These are phyloP conservation scores for Ceratocystis papillata DNA, from an alignment of 2,329 filamentous ascomycete species.

Conservation along the genomic window DNA sequence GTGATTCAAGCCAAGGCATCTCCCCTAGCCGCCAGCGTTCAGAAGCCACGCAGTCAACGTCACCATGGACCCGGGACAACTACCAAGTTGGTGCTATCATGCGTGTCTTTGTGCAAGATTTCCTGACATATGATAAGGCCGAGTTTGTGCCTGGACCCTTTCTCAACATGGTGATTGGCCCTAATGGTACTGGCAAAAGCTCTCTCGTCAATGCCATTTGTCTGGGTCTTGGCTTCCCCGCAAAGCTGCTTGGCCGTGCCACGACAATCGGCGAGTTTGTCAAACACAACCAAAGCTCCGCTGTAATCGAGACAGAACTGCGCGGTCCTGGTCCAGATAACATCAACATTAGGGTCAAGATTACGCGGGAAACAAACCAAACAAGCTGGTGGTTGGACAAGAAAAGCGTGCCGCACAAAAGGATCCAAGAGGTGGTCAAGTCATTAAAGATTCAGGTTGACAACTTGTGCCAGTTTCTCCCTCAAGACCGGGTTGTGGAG, in stretches of 20 bases:
- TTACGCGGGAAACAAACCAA: constrained; percentile 72
- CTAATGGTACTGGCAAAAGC: constrained; percentile 97
- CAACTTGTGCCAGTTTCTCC: constrained; percentile 93
- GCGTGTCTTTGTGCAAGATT: constrained; percentile 73
- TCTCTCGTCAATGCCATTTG: constrained; percentile 96
- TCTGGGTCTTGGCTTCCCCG: constrained; percentile 74
- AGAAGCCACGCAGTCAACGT: not conserved
- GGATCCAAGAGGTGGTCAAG: constrained; percentile 55
- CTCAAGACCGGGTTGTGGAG: constrained; percentile 89
- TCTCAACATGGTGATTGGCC: constrained; percentile 96
- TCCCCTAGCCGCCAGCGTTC: constrained; percentile 22
- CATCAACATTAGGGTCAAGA: constrained; percentile 61
- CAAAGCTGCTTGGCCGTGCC: constrained; percentile 73
- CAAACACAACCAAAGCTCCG: constrained; percentile 71
- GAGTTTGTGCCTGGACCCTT: constrained; percentile 87
- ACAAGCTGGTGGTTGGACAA: constrained; percentile 70
- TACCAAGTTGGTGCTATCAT: constrained; percentile 76
- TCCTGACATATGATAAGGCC: constrained; percentile 87
- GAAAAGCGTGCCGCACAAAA: constrained; percentile 48
- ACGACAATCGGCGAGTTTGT: constrained; percentile 82
- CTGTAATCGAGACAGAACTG: constrained; percentile 83
- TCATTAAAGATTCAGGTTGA: constrained; percentile 86
- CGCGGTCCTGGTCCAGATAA: constrained; percentile 55
- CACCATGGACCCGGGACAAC: constrained; percentile 27
- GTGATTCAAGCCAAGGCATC: not conserved